Conservation (phyloP, 495 filamentous ascomycete genomes). For the Lichenothelia convexa region DNA sequence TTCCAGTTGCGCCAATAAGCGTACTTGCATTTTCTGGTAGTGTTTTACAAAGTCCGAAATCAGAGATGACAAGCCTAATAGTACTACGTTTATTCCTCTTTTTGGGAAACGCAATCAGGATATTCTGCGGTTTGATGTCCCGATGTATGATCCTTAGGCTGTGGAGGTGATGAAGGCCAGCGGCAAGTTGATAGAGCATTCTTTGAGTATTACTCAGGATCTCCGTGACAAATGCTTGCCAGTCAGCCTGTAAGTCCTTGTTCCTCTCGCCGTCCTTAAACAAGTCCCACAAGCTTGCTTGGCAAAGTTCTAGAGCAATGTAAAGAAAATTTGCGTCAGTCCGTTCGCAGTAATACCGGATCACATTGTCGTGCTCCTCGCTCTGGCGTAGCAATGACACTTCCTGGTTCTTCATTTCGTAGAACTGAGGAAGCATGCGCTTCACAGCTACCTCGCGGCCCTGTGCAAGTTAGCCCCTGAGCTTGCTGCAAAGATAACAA, state of each 20-base stretch:
- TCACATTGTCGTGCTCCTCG: conserved; percentile 90
- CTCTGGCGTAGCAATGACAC: conserved; percentile 78
- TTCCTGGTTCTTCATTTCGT: conserved; percentile 87
- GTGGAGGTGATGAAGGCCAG: conserved; percentile 75
- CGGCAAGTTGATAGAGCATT: conserved; percentile 69
- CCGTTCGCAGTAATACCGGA: conserved; percentile 86
- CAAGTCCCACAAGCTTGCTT: conserved; percentile 79
- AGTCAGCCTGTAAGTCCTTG: too few relatives aligned
- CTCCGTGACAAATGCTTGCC: conserved; percentile 33
- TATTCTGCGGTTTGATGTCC: conserved; percentile 94
- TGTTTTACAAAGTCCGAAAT: conserved; percentile 96
- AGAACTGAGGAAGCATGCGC: conserved; percentile 86
- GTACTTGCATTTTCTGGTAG: conserved; percentile 91
- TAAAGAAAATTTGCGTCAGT: conserved; percentile 82
- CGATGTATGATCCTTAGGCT: conserved; percentile 88
- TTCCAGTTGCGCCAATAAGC: conserved; percentile 81
- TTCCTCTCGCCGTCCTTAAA: conserved; percentile 29
- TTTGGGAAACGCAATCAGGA: conserved; percentile 50
- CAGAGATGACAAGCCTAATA: conserved; percentile 76
- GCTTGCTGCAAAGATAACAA: neutral
- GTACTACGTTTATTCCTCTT: conserved; percentile 24
- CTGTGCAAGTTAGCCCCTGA: conserved; percentile 18
- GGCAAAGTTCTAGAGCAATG: conserved; percentile 90
- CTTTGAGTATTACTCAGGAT: conserved; percentile 36
- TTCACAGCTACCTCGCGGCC: conserved; percentile 90